Evolutionary conservation across 1,284 basidiomycete genomes (phyloP), one percentile per base, ranked within the genome.

Genomic region (Trametes sp.): DNA sequence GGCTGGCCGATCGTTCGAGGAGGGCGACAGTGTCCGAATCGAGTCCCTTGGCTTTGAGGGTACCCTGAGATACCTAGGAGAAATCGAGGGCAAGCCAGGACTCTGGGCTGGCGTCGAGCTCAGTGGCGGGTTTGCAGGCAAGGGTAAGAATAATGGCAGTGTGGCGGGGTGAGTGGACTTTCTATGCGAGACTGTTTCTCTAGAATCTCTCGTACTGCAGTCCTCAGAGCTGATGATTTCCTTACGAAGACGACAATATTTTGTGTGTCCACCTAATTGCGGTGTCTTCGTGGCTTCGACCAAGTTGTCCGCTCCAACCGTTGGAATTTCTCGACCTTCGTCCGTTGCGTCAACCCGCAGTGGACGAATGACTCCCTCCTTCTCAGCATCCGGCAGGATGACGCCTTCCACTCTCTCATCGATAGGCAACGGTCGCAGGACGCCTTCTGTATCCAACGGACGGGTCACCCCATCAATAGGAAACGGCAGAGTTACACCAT

Each of bases 81-180:
- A 87, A 67, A 95, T 96, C 57, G 88, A 92, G 23, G 93, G 91
- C 51, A 97, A 97, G 75, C 82, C 86, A 6, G 96, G 95, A 5
- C 78, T 88, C 16, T 98, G 93, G 92, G 95, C 94, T 28, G 95
- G 95, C 31, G 93, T 98, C 19, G 94, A 97, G 76, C 82, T 98
- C n/a, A 80, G 85, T 67, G 90, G 89, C 41, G 92, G 91, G 1
- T 96, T 94, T 73, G 77, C 83, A 16, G 96, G 97, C n/a, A 93
- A 93, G 74, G 97, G 97, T 2, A 98, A 98, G 81, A 99, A 99
- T 72, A 88, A 98, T 72, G 97, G 97, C 23, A 87, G 87, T 48
- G 95, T 98, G 3, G 85, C 84, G 67, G 94, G 93, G 95, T 97
- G 73, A 82, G 94, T 62, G 21, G 24, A 36, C 29, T 54, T 48